phyloP scores from a whole-genome alignment of 2,329 filamentous ascomycete genomes.

The Colletotrichum lindemuthianum region DNA sequence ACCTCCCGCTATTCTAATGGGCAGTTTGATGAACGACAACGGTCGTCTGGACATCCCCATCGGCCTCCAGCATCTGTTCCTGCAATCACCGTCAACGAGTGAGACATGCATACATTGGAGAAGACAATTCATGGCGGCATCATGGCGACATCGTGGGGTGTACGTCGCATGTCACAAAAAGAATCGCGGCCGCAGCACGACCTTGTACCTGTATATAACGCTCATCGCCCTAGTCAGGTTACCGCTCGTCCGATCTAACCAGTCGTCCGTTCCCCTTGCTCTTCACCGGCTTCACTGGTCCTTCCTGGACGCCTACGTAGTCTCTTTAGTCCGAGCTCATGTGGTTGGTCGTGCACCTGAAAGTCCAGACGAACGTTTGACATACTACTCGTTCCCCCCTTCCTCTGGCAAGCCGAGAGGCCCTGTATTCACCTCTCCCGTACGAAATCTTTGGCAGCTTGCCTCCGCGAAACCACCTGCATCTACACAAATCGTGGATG shows the following conservation, averaged over 20 bases:
- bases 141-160: neutral
- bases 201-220: too few species aligned
- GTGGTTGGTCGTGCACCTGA: slow-evolving; percentile 21
- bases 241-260: too few species aligned
- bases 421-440: neutral
- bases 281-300: too few species aligned
- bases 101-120: slow-evolving; percentile 5
- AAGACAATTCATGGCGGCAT: neutral
- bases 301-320: too few species aligned
- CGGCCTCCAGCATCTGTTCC: slow-evolving; percentile 10
- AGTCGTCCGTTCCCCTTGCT: too few species aligned
- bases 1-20: slow-evolving; percentile 11
- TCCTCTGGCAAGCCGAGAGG: slow-evolving; percentile 15
- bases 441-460: too few species aligned
- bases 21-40: slow-evolving; percentile 3
- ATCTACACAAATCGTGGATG: too few species aligned
- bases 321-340: slow-evolving; percentile 21
- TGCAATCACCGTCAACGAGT: neutral
- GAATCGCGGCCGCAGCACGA: too few species aligned
- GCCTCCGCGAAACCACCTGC: too few species aligned
- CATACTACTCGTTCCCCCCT: neutral
- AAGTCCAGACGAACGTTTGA: slow-evolving; percentile 22
- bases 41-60: slow-evolving; percentile 35
- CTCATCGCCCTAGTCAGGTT: too few species aligned
- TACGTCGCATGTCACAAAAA: too few species aligned